A percentile compares a stretch with the other conserved stretches of the same genome.
phyloP scores from a whole-genome alignment of 805 yeast genomes.

The Deakozyma indianensis region DNA sequence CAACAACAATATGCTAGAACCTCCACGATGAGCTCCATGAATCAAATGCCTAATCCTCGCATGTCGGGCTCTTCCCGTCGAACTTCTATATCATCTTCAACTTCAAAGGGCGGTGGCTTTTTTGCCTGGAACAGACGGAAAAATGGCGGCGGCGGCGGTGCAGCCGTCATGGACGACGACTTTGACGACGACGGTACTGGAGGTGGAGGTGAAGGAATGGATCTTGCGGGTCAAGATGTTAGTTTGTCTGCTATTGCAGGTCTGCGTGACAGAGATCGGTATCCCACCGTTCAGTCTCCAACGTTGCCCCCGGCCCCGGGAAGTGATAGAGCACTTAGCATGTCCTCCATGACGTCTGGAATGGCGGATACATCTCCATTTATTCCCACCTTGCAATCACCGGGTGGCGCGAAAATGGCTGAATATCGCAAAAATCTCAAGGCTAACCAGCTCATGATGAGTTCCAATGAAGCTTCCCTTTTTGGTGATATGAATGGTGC shows the following conservation, averaged over 20 bases:
- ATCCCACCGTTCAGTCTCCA: slow-evolving; percentile 15
- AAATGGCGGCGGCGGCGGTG: slow-evolving; percentile 4
- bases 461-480: background rate
- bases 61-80: slow-evolving; percentile 4
- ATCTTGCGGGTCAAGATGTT: slow-evolving; percentile 10
- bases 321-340: slow-evolving; percentile 16
- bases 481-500: background rate
- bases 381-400: slow-evolving; percentile 17
- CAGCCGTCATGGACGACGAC: slow-evolving; percentile 9
- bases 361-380: slow-evolving; percentile 22
- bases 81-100: slow-evolving; percentile 7
- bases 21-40: slow-evolving; percentile 6
- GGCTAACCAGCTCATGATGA: slow-evolving; percentile 9
- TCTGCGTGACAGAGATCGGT: slow-evolving; percentile 22
- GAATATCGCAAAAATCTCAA: slow-evolving; percentile 13
- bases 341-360: slow-evolving; percentile 16
- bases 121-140: slow-evolving; percentile 12
- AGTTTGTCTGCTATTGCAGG: slow-evolving; percentile 12
- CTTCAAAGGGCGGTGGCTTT: slow-evolving; percentile 9
- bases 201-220: slow-evolving; percentile 12
- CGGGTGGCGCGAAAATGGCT: slow-evolving; percentile 1
- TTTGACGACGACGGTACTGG: slow-evolving; percentile 17
- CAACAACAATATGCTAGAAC: slow-evolving; percentile 5
- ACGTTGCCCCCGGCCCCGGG: slow-evolving; percentile 2
- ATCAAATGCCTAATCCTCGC: slow-evolving; percentile 3